These are phyloP conservation scores for Davidsoniella neocaledoniae DNA, from an alignment of 2,329 filamentous ascomycete species.

Conservation along the genomic window DNA sequence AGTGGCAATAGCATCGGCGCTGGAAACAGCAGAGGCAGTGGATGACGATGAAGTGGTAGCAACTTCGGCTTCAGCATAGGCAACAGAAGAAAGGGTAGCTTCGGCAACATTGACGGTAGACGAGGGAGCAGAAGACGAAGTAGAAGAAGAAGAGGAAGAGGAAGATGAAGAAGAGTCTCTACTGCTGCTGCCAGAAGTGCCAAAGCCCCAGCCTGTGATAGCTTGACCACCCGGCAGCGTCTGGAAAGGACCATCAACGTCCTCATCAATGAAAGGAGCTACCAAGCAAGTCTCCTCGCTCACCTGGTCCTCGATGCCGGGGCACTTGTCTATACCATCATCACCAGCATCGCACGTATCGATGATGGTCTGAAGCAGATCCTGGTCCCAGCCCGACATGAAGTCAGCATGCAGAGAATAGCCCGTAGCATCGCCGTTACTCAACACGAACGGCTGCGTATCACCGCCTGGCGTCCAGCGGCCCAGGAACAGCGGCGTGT, in stretches of 20 bases:
- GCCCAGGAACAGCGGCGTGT: conserved; percentile 34
- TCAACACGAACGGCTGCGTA: conserved; percentile 47
- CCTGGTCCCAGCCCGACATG: conserved; percentile 53
- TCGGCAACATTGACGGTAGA: background rate
- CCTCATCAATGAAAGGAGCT: conserved; percentile 28
- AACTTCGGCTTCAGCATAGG: background rate
- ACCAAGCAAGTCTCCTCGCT: conserved; percentile 37
- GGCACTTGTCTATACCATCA: conserved; percentile 45
- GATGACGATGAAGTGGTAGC: conserved; percentile 5
- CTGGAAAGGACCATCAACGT: conserved; percentile 26
- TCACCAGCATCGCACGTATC: conserved; percentile 46
- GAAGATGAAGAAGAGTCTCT: background rate
- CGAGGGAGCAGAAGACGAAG: background rate
- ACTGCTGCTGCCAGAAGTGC: conserved; percentile 16
- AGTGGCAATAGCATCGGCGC: background rate
- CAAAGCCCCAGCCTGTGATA: conserved; percentile 34
- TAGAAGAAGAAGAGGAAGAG: background rate
- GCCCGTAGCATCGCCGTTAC: conserved; percentile 53
- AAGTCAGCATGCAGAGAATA: conserved; percentile 59
- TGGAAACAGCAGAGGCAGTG: background rate
- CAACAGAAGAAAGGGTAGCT: background rate
- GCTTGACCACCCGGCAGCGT: conserved; percentile 39
- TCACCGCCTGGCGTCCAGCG: conserved; percentile 35
- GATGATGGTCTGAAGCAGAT: conserved; percentile 48
- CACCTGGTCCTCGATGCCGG: conserved; percentile 30